phyloP scores from a whole-genome alignment of 108 stramenopile species.

The Skeletonema tropicum region DNA sequence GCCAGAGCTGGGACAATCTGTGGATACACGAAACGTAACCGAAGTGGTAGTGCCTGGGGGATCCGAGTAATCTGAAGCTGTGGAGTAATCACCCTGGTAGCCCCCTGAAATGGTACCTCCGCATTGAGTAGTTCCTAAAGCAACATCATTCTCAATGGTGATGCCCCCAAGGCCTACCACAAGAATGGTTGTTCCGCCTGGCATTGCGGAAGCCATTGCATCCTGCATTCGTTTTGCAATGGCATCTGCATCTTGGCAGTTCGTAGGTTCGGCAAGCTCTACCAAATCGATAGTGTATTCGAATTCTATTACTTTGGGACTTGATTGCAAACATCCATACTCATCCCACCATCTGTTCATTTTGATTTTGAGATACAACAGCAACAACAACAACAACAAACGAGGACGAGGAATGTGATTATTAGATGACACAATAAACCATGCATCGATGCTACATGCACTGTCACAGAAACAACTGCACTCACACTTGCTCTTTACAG shows the following conservation, averaged over 20 bases:
- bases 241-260: constrained; percentile 37
- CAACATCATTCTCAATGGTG: constrained; percentile 12
- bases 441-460: neutral
- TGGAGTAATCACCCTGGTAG: constrained; percentile 8
- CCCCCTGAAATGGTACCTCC: constrained; percentile 25
- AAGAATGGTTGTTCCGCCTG: neutral
- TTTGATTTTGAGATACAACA: neutral
- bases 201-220: constrained; percentile 19
- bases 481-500: neutral
- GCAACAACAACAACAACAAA: no score
- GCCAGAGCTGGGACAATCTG: neutral
- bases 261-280: constrained; percentile 10
- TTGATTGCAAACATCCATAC: constrained; percentile 11
- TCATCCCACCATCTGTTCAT: constrained; percentile 7
- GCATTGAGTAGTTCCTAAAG: constrained; percentile 23
- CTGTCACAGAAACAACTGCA: neutral
- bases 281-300: constrained; percentile 14
- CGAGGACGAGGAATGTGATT: neutral
- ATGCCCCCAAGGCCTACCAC: constrained; percentile 22
- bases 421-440: neutral
- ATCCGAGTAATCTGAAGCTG: neutral
- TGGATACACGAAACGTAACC: neutral
- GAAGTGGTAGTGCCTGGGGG: neutral
- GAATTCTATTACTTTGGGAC: constrained; percentile 26
- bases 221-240: constrained; percentile 13